Conservation (phyloP, 371 early-diverging fungal genomes). For the Mortierella sp. region DNA sequence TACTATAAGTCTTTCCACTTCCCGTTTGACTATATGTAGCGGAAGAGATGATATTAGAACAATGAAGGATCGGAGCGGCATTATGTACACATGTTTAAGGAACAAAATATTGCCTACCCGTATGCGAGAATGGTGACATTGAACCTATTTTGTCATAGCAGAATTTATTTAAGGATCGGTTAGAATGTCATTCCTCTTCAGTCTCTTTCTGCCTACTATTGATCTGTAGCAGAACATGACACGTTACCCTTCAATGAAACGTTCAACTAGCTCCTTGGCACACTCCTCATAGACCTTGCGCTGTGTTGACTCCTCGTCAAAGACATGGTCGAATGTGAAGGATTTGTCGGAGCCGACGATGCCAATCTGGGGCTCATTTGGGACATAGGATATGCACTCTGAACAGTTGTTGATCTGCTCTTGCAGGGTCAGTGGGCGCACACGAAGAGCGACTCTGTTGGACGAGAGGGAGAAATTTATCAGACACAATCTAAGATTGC, state of each 20-base stretch:
- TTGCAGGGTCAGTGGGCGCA: constrained; percentile 82
- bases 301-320: constrained; percentile 78
- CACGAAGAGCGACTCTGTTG: constrained; percentile 82
- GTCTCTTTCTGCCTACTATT: too few species aligned
- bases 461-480: too few species aligned
- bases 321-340: constrained; percentile 91
- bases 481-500: background rate
- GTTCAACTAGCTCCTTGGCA: constrained; percentile 80
- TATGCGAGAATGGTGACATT: constrained; percentile 97
- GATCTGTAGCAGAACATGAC: too few species aligned
- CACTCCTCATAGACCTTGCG: constrained; percentile 73
- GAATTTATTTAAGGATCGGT: background rate
- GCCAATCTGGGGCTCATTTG: constrained; percentile 69
- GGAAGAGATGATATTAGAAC: background rate
- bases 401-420: constrained; percentile 76
- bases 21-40: constrained; percentile 57
- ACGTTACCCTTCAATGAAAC: constrained; percentile 89
- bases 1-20: constrained; percentile 95
- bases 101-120: constrained; percentile 77
- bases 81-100: constrained; percentile 9
- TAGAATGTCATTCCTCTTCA: constrained; percentile 8
- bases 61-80: background rate
- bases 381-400: constrained; percentile 75
- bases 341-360: constrained; percentile 72
- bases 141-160: constrained; percentile 57